These are phyloP conservation scores for Xylariaceae sp. DNA, from an alignment of 2,329 filamentous ascomycete species.

Conservation along the genomic window DNA sequence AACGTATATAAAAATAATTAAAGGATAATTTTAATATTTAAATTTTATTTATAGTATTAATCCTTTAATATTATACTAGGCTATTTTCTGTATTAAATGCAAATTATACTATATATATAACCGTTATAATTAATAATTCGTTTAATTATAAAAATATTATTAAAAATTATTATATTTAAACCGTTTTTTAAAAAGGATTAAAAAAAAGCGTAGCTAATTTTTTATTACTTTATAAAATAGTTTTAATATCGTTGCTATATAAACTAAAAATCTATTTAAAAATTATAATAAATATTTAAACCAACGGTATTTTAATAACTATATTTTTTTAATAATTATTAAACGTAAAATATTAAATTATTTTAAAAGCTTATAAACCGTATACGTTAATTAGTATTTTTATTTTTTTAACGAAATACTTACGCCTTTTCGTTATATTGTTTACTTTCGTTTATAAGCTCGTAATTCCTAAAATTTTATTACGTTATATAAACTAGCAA, in stretches of 20 bases:
- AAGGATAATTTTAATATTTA: not conserved
- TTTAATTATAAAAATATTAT: not conserved
- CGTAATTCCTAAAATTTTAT: not conserved
- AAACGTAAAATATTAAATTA: not conserved
- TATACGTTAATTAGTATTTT: not conserved
- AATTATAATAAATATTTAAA: not conserved
- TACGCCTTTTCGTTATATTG: not conserved
- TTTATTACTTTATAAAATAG: not conserved
- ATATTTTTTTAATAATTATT: not conserved
- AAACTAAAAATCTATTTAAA: not conserved
- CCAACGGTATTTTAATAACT: not conserved
- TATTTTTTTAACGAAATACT: not conserved
- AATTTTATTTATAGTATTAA: not conserved
- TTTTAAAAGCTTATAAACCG: not conserved
- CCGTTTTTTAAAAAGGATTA: not conserved
- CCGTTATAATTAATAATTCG: not conserved
- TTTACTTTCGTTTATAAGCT: not conserved
- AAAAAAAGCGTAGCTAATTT: not conserved
- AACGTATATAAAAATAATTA: not conserved
- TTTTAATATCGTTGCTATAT: not conserved
- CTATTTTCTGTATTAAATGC: not conserved
- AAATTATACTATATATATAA: not conserved
- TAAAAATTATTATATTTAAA: not conserved
- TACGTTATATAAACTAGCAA: not conserved
- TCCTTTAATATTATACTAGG: not conserved